Conservation (phyloP, 2,329 filamentous ascomycete genomes). For the Fusarium paranaense region DNA sequence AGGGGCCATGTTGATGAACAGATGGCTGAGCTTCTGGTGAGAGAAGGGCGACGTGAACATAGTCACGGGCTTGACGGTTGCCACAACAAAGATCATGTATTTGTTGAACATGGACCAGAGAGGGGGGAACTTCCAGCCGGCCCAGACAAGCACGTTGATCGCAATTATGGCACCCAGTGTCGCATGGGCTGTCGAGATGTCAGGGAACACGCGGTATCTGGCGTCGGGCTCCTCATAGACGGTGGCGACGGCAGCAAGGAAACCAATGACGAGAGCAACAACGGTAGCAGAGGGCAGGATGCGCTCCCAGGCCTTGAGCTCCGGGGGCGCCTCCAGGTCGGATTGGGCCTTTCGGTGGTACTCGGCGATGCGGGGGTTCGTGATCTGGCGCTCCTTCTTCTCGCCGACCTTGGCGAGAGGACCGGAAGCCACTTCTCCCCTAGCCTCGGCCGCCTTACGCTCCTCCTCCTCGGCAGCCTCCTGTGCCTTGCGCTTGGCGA, state of each 20-base stretch:
- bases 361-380: slow-evolving; percentile 53
- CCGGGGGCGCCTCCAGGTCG: slow-evolving; percentile 62
- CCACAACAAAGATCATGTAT: slow-evolving; percentile 74
- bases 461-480: slow-evolving; percentile 58
- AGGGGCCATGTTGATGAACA: slow-evolving; percentile 72
- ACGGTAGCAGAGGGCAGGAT: slow-evolving; percentile 66
- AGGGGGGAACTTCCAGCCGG: slow-evolving; percentile 72
- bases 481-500: slow-evolving; percentile 61
- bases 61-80: slow-evolving; percentile 71
- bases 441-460: slow-evolving; percentile 55
- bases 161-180: slow-evolving; percentile 73
- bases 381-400: slow-evolving; percentile 51
- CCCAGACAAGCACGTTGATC: slow-evolving; percentile 68
- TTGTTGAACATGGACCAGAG: slow-evolving; percentile 75
- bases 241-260: slow-evolving; percentile 56
- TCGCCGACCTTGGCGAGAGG: slow-evolving; percentile 56
- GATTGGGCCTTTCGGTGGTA: slow-evolving; percentile 61
- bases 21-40: slow-evolving; percentile 72
- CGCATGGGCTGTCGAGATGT: slow-evolving; percentile 70
- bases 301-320: slow-evolving; percentile 63
- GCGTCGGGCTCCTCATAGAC: slow-evolving; percentile 66
- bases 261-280: slow-evolving; percentile 58
- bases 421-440: slow-evolving; percentile 51
- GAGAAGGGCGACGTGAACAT: slow-evolving; percentile 76
- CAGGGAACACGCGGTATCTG: slow-evolving; percentile 66